Evolutionary conservation across 2,329 filamentous ascomycete genomes (phyloP).

Genomic region (Orbilia oligospora): DNA sequence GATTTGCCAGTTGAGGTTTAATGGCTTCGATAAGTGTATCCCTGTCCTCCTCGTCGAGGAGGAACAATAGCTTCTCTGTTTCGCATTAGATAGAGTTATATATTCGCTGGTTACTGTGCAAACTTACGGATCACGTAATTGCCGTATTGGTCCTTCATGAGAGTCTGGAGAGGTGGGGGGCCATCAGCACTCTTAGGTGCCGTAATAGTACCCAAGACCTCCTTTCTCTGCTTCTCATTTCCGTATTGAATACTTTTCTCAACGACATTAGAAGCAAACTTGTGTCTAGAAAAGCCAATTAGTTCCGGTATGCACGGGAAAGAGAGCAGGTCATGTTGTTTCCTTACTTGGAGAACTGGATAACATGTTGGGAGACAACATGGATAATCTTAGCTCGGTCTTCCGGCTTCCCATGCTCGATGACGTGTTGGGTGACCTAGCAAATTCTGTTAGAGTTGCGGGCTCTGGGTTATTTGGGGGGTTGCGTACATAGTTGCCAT

Average conservation of each 20-base stretch:
- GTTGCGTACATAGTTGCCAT: constrained; percentile 87
- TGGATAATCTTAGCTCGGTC: constrained; percentile 81
- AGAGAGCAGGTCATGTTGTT: background rate
- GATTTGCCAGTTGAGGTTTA: constrained; percentile 73
- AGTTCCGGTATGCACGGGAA: background rate
- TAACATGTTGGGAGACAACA: constrained; percentile 79
- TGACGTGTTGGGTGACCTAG: constrained; percentile 81
- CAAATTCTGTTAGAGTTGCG: constrained; percentile 8
- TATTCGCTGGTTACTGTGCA: background rate
- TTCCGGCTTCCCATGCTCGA: constrained; percentile 80
- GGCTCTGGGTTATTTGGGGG: background rate
- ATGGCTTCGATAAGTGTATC: constrained; percentile 76
- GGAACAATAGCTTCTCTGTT: constrained; percentile 82
- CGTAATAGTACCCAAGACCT: constrained; percentile 77
- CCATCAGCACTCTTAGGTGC: constrained; percentile 74
- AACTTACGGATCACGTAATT: constrained; percentile 97
- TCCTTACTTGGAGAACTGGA: constrained; percentile 79
- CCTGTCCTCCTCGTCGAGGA: constrained; percentile 75
- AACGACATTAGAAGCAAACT: constrained; percentile 96
- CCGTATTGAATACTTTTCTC: constrained; percentile 89
- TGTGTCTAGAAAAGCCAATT: constrained; percentile 72
- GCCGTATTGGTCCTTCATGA: constrained; percentile 92
- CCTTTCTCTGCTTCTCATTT: constrained; percentile 76
- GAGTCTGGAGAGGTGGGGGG: constrained; percentile 77
- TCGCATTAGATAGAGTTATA: constrained; percentile 51